Conservation (phyloP, 768 basidiomycete species). For the Leccinum broughii region DNA sequence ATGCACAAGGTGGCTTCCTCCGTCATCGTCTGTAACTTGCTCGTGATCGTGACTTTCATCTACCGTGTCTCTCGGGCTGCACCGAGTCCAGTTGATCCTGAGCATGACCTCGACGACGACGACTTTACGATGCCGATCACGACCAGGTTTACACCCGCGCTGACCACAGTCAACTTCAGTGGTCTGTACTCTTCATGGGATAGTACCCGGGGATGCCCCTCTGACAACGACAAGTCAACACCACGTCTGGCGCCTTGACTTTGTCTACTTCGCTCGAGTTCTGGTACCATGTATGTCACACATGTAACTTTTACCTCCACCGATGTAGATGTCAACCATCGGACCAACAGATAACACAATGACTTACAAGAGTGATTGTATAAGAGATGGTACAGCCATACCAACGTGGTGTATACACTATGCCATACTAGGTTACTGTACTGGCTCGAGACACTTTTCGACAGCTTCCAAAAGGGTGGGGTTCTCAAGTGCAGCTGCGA, state of each 20-base stretch:
- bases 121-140: slow-evolving; percentile 10
- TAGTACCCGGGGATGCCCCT: not conserved
- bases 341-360: not conserved
- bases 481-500: slow-evolving; percentile 96
- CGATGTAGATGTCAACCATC: not conserved
- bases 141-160: not conserved
- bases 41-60: slow-evolving; percentile 19
- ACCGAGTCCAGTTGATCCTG: not conserved
- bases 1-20: slow-evolving; percentile 15
- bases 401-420: slow-evolving; percentile 9
- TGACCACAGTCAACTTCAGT: slow-evolving; percentile 20
- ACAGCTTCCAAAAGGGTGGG: slow-evolving; percentile 81
- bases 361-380: not conserved
- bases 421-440: slow-evolving; percentile 7
- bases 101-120: slow-evolving; percentile 5
- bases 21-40: slow-evolving; percentile 23
- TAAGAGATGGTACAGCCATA: not conserved
- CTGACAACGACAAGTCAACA: not conserved
- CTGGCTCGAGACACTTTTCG: slow-evolving; percentile 68
- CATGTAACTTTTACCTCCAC: not conserved
- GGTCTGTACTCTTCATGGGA: not conserved
- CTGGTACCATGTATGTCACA: not conserved
- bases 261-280: not conserved
- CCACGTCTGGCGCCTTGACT: not conserved
- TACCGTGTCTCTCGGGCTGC: slow-evolving; percentile 14